Evolutionary conservation across 2,329 filamentous ascomycete genomes (phyloP), one percentile per base, ranked within the genome.

Genomic region (Aspergillus sp.): DNA sequence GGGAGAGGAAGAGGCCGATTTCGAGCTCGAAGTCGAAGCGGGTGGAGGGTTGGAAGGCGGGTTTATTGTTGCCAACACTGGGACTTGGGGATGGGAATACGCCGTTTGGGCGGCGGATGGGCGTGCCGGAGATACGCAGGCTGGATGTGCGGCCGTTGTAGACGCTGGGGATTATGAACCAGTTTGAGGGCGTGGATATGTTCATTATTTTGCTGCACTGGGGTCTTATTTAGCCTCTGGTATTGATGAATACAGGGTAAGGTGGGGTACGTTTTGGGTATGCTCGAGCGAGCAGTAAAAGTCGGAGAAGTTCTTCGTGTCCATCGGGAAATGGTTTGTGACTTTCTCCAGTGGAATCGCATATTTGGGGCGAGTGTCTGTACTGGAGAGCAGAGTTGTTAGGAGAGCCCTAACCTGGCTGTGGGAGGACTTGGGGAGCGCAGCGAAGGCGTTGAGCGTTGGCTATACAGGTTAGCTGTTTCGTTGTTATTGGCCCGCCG

Each of bases 21-120:
- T 83, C 80, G 3, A 82, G 69, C 60, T 83, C 80, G 53, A 79
- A 82, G 60, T 83, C 81, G 25, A 83, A 66, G 46, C 70, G 70
- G 2, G 66, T 65, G 2, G 67, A 71, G 0, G 79, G 70, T 3
- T 75, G 76, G 57, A 77, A 79, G 15, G 19, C 23, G 3, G 54
- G 50, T 31, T 31, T 31, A 4, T 31, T 31, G 3, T 21, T 21
- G 0, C 37, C 5, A 12, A 4, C 39, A 21, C 6, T 15, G 37
- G 35, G 19, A 11, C 19, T 21, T 21, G 21, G 14, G 23, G 1
- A 5, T 4, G 44, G 23, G 17, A 53, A 52, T 5, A 63, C 50
- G 21, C 62, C 62, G 46, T 53, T 55, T 9, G 62, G 62, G 4
- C 62, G 59, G 3, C 39, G 46, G 51, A 64, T 45, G 2, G 60